phyloP scores from a whole-genome alignment of 192 early-diverging fungal species.

The Helicostylum pulchrum region DNA sequence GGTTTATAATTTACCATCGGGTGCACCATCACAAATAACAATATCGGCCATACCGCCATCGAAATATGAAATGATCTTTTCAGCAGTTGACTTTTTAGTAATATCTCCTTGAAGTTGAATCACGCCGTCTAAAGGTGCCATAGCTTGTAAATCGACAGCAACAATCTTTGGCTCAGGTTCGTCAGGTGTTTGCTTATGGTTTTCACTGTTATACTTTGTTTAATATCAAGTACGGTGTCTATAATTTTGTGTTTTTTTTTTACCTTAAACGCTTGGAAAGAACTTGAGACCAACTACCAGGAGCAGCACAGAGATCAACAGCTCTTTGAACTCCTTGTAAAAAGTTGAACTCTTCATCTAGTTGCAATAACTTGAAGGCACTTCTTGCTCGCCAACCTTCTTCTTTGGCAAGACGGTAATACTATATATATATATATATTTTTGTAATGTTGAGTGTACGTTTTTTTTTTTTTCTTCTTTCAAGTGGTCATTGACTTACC shows the following conservation, averaged over 20 bases:
- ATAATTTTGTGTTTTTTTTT: no score
- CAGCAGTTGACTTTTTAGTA: slow-evolving; percentile 89
- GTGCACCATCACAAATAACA: slow-evolving; percentile 95
- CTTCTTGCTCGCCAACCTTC: slow-evolving; percentile 95
- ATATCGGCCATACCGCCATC: slow-evolving; percentile 86
- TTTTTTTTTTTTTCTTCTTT: neutral
- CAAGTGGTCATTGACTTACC: slow-evolving; percentile 23
- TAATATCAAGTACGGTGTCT: no score
- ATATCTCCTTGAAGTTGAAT: slow-evolving; percentile 97
- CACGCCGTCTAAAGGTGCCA: slow-evolving; percentile 92
- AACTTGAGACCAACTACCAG: slow-evolving; percentile 97
- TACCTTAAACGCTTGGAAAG: slow-evolving; percentile 63
- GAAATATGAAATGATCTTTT: slow-evolving; percentile 88
- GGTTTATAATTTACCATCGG: slow-evolving; percentile 86
- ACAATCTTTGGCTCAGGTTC: slow-evolving; percentile 75
- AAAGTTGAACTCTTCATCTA: slow-evolving; percentile 93
- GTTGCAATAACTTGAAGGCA: slow-evolving; percentile 95
- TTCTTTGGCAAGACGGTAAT: slow-evolving; percentile 96
- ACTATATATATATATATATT: slow-evolving; percentile 32
- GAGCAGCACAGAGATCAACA: slow-evolving; percentile 97
- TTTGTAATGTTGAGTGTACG: neutral
- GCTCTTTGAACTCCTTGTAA: slow-evolving; percentile 82
- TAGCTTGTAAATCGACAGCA: slow-evolving; percentile 93
- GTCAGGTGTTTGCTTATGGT: slow-evolving; percentile 38
- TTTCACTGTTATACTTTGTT: slow-evolving; percentile 41